These are phyloP conservation scores for Pichia kluyveri DNA, from an alignment of 805 yeast species.

Conservation along the genomic window DNA sequence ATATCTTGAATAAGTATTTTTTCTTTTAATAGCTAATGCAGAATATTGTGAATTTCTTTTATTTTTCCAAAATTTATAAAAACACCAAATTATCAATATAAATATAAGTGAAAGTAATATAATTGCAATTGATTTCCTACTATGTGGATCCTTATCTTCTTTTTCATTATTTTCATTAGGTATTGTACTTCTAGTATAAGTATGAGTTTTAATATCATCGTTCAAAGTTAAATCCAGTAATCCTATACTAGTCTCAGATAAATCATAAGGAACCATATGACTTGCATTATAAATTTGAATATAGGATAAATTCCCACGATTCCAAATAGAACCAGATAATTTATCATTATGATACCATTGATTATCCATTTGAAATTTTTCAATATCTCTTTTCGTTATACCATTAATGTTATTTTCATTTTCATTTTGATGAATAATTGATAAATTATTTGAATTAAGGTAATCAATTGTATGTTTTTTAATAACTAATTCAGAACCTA, in stretches of 20 bases:
- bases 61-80: background rate
- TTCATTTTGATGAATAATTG: background rate
- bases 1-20: slow-evolving; percentile 1
- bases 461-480: slow-evolving; percentile 30
- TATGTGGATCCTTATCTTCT: background rate
- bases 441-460: slow-evolving; percentile 3
- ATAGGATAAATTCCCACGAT: slow-evolving; percentile 67
- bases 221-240: slow-evolving; percentile 40
- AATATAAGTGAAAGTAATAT: background rate
- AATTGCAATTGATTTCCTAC: background rate
- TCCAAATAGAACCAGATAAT: slow-evolving; percentile 30
- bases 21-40: slow-evolving; percentile 1
- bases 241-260: slow-evolving; percentile 61
- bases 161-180: too few relatives aligned
- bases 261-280: slow-evolving; percentile 91
- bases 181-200: background rate
- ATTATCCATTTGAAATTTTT: slow-evolving; percentile 8
- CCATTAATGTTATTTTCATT: background rate
- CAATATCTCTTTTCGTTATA: slow-evolving; percentile 1
- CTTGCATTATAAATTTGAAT: slow-evolving; percentile 67
- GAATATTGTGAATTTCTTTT: background rate
- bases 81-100: background rate
- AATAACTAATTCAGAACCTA: slow-evolving; percentile 65
- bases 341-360: slow-evolving; percentile 38
- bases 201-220: slow-evolving; percentile 3